Evolutionary conservation across 495 filamentous ascomycete genomes (phyloP), one percentile per base, ranked within the genome.

Genomic region (Aspergillus homomorphus): DNA sequence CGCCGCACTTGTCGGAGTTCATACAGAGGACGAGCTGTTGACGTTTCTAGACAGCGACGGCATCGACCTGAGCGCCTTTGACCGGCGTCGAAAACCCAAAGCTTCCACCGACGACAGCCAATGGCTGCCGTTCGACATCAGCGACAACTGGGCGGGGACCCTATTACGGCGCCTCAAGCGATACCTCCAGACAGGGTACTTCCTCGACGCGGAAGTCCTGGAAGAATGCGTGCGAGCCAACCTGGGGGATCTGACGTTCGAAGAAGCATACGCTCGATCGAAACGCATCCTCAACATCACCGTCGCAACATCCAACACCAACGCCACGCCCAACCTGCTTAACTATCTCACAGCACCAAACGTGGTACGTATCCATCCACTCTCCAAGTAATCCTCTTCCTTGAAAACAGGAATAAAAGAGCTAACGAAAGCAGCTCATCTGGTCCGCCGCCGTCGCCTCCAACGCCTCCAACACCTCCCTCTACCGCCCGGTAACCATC

Each of bases 291-390:
- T 98, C 59, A 96, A 96, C 67, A 96, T 98, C 67, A 96, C 91
- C 1, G 87, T 98, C 43, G 87, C 88, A 1, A 88, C 87, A 2
- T 82, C 82, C 9, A 84, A 83, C 14, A 80, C 86, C 44, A 84
- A 84, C n/a, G 90, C 89, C 48, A 84, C 90, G 2, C 93, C 93
- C 9, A 91, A 88, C 57, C 71, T 96, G 20, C 80, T 98, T 7
- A 98, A 98, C 71, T 94, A 98, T 66, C 75, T 98, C 51, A 98
- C 93, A 15, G 90, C 93, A 14, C 93, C 93, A 22, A 94, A 98
- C 66, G 92, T 98, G 64, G 88, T 92, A 83, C 54, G 87, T 86
- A 20, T 21, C 38, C 24, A 18, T 51, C 26, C 1, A 12, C 24
- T 45, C 30, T 43, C 53, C 48, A 1, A 2, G 43, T 53, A 30